Percentiles rank a stretch among this genome's conserved stretches.
These are phyloP conservation scores for Lachnum nothofagi DNA, from an alignment of 2,329 filamentous ascomycete genomes.

Conservation along the genomic window DNA sequence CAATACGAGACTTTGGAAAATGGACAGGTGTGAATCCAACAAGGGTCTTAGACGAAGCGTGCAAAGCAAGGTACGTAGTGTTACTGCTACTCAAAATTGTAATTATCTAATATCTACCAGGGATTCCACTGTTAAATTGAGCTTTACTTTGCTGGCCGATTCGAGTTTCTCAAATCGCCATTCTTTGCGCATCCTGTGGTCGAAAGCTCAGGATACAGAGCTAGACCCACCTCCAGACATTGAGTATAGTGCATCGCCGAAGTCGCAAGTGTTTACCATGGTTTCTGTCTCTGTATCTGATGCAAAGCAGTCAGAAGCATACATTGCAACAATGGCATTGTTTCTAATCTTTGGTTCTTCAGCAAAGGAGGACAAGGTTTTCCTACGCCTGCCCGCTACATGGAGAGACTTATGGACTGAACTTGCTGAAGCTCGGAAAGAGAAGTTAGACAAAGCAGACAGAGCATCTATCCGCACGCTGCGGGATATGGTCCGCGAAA, in stretches of 20 bases:
- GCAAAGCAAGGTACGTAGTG: constrained; percentile 61
- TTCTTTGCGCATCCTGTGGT: constrained; percentile 70
- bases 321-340: constrained; percentile 72
- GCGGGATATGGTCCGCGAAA: constrained; percentile 62
- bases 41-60: constrained; percentile 79
- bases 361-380: constrained; percentile 79
- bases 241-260: constrained; percentile 36
- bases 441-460: constrained; percentile 64
- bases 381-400: constrained; percentile 66
- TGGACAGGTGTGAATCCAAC: constrained; percentile 71
- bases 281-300: constrained; percentile 67
- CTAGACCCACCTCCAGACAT: constrained; percentile 30
- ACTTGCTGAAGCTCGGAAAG: constrained; percentile 65
- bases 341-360: constrained; percentile 77
- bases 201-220: constrained; percentile 59
- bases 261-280: constrained; percentile 67
- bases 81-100: background rate
- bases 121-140: constrained; percentile 64
- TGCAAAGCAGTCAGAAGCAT: constrained; percentile 77
- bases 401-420: constrained; percentile 88
- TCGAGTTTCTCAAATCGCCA: constrained; percentile 72
- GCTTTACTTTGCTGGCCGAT: constrained; percentile 65
- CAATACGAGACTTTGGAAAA: constrained; percentile 78
- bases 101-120: constrained; percentile 36
- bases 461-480: constrained; percentile 63